Evolutionary conservation across 192 early-diverging fungal genomes (phyloP).

Genomic region (Linnemannia exigua): DNA sequence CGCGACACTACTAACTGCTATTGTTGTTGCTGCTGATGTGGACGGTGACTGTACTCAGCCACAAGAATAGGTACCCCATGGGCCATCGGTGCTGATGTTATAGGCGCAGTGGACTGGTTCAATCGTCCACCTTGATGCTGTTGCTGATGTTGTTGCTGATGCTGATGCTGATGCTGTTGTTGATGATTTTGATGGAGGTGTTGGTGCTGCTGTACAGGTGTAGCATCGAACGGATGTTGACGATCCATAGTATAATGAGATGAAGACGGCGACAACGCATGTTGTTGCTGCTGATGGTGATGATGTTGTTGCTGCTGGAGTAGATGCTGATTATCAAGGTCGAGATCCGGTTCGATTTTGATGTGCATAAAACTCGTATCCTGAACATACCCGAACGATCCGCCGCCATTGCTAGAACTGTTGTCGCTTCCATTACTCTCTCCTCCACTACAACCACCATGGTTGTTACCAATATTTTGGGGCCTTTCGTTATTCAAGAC

Average conservation of each 20-base stretch:
- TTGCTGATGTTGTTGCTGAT: background rate
- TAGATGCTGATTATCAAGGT: background rate
- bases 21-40: constrained; percentile 7
- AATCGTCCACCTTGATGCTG: background rate
- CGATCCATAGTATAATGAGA: constrained; percentile 4
- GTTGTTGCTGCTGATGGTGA: background rate
- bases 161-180: background rate
- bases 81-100: background rate
- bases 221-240: background rate
- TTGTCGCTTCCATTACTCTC: background rate
- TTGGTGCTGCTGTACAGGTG: background rate
- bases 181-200: constrained; percentile 1
- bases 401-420: no score
- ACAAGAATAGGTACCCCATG: constrained; percentile 1
- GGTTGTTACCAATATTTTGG: background rate
- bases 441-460: background rate
- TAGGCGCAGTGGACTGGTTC: background rate
- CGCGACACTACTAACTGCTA: background rate
- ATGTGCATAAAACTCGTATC: constrained; percentile 9
- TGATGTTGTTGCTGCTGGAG: background rate
- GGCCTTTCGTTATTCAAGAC: background rate
- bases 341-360: constrained; percentile 24
- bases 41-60: constrained; percentile 9
- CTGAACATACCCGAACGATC: constrained; percentile 1
- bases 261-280: background rate